phyloP scores from a whole-genome alignment of 2,329 filamentous ascomycete genomes.

The Botrytis cinerea region DNA sequence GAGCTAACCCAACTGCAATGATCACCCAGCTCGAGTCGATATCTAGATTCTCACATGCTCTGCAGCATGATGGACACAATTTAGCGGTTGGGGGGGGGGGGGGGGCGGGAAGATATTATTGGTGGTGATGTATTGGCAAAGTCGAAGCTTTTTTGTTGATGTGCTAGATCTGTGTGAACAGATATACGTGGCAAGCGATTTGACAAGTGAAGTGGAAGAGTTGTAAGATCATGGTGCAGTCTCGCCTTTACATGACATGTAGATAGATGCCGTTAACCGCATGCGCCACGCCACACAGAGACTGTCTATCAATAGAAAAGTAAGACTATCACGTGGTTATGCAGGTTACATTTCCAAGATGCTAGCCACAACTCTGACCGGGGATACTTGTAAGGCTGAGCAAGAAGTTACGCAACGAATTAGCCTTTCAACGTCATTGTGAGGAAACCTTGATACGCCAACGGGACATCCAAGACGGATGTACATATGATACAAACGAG shows the following conservation, averaged over 20 bases:
- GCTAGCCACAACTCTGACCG: not conserved
- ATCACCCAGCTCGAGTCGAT: not conserved
- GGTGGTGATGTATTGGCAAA: not conserved
- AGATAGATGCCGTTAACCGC: not conserved
- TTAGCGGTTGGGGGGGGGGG: not conserved
- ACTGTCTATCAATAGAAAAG: not conserved
- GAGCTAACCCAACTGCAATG: not conserved
- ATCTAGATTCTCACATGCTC: not conserved
- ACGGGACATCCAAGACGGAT: not conserved
- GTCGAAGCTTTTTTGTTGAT: constrained; percentile 17
- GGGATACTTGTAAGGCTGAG: constrained; percentile 14
- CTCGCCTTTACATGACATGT: not conserved
- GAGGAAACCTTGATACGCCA: constrained; percentile 1
- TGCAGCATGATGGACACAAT: not conserved
- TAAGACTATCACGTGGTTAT: not conserved
- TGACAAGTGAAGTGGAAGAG: constrained; percentile 15
- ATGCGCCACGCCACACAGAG: not conserved
- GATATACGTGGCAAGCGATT: constrained; percentile 27
- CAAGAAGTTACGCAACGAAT: constrained; percentile 12
- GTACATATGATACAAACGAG: not conserved
- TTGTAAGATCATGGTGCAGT: not conserved
- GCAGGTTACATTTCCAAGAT: not conserved
- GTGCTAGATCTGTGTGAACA: constrained; percentile 25
- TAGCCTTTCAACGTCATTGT: constrained; percentile 6
- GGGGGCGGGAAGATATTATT: not conserved